Percentiles rank a stretch among this genome's conserved stretches.
Evolutionary conservation across 2,329 filamentous ascomycete genomes (phyloP).

Genomic region (Ophiostoma piceae): DNA sequence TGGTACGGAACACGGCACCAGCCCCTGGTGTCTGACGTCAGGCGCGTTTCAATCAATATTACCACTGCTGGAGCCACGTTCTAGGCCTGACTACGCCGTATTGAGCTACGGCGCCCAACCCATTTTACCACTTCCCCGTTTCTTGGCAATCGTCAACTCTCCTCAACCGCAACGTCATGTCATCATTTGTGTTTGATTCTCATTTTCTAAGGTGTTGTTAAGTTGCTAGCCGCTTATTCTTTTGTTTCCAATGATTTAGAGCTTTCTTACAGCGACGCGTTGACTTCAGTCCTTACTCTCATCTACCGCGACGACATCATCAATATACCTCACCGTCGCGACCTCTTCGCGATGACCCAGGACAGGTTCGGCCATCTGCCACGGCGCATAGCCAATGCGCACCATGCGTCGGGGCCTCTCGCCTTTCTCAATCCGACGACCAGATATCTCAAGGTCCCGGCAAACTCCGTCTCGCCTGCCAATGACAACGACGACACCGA

Average conservation of each 20-base stretch:
- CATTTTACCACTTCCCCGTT: not conserved
- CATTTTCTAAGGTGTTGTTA: too few relatives aligned
- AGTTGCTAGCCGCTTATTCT: not conserved
- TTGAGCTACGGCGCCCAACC: not conserved
- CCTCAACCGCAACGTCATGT: not conserved
- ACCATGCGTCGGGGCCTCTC: constrained; percentile 14
- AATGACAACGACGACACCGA: not conserved
- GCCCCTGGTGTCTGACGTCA: not conserved
- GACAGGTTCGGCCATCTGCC: constrained; percentile 17
- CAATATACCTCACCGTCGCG: not conserved
- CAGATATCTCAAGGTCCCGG: constrained; percentile 25
- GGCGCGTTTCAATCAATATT: not conserved
- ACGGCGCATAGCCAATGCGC: constrained; percentile 19
- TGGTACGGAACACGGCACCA: not conserved
- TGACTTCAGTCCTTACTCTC: not conserved
- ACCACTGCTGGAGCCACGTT: not conserved
- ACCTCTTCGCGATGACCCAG: not conserved
- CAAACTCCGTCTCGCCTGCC: not conserved
- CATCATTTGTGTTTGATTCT: not conserved
- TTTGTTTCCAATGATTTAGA: not conserved
- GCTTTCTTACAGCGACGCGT: not conserved
- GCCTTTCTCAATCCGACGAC: constrained; percentile 28
- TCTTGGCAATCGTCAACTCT: not conserved
- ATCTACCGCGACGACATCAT: not conserved
- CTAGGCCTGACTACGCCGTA: not conserved